Evolutionary conservation across 768 basidiomycete species (phyloP).

Genomic region (Scleroderma citrinum): DNA sequence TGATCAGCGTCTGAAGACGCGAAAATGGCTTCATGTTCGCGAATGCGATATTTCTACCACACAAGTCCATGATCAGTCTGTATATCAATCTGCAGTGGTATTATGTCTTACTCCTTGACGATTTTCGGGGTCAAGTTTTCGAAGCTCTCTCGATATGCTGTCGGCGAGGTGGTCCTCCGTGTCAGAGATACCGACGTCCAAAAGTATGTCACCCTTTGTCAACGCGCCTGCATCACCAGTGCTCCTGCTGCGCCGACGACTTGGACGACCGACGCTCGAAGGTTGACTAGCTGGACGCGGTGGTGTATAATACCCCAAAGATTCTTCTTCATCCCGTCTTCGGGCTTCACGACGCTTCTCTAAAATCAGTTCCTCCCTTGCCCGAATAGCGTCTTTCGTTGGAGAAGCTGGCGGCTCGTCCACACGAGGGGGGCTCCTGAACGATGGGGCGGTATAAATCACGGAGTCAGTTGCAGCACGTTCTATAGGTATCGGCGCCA

Average conservation of each 20-base stretch:
- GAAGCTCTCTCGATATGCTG: conserved; percentile 69
- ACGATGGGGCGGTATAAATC: conserved; percentile 23
- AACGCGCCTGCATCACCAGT: conserved; percentile 64
- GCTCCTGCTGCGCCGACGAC: conserved; percentile 67
- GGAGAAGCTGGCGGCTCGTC: conserved; percentile 34
- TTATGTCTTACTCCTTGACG: conserved; percentile 17
- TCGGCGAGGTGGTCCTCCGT: conserved; percentile 55
- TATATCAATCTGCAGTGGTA: conserved; percentile 1
- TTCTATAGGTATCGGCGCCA: conserved; percentile 31
- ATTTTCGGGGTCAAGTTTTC: conserved; percentile 41
- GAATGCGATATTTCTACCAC: conserved; percentile 71
- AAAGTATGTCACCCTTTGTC: conserved; percentile 26
- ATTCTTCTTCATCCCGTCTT: conserved; percentile 45
- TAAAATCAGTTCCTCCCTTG: conserved; percentile 62
- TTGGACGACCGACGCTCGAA: conserved; percentile 40
- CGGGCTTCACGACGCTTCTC: conserved; percentile 64
- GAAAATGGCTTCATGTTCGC: conserved; percentile 76
- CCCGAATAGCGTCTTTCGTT: conserved; percentile 61
- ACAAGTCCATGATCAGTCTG: conserved; percentile 5
- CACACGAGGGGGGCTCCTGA: conserved; percentile 28
- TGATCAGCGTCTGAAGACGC: conserved; percentile 71
- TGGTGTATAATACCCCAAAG: conserved; percentile 30
- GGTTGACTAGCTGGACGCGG: conserved; percentile 21
- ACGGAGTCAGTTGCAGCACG: conserved; percentile 51
- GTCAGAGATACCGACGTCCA: conserved; percentile 35